Evolutionary conservation across 2,329 filamentous ascomycete genomes (phyloP).

Genomic region (Exutisphaerella laricina): DNA sequence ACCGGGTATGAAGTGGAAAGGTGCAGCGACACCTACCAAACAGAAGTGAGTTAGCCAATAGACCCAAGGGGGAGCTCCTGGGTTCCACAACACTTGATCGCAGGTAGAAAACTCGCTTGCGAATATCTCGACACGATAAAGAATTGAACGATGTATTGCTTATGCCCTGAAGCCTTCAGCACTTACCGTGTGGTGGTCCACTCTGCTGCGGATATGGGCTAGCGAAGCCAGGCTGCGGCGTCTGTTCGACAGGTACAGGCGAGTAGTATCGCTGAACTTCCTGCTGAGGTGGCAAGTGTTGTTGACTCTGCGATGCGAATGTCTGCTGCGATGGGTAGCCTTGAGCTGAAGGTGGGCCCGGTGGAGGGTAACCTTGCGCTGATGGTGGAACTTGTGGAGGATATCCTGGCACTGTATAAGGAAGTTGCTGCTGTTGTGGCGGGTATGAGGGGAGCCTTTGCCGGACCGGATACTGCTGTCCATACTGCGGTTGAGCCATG

Average conservation of each 20-base stretch:
- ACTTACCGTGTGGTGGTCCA: conserved; percentile 22
- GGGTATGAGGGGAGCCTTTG: conserved; percentile 22
- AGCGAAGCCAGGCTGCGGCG: conserved; percentile 25
- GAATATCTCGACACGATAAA: no score
- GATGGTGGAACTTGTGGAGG: conserved; percentile 31
- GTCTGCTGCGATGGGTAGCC: conserved; percentile 31
- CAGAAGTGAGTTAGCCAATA: no score
- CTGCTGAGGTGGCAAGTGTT: conserved; percentile 30
- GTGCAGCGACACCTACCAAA: conserved; percentile 27
- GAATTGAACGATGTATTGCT: no score
- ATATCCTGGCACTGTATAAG: conserved; percentile 28
- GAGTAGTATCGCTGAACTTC: conserved; percentile 36
- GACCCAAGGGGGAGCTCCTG: no score
- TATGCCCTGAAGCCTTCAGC: no score
- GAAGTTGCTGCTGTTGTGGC: conserved; percentile 26
- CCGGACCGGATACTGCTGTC: conserved; percentile 39
- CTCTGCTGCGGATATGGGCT: conserved; percentile 25
- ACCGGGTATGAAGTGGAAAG: conserved; percentile 36
- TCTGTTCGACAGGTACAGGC: conserved; percentile 29
- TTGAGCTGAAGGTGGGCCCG: conserved; percentile 29
- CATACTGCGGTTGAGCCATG: conserved; percentile 78
- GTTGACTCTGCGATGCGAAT: conserved; percentile 24
- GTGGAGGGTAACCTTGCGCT: conserved; percentile 23
- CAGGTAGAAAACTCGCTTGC: no score
- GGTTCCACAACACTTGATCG: no score